Conservation (phyloP, 495 filamentous ascomycete genomes). For the Aspergillus funiculosus region DNA sequence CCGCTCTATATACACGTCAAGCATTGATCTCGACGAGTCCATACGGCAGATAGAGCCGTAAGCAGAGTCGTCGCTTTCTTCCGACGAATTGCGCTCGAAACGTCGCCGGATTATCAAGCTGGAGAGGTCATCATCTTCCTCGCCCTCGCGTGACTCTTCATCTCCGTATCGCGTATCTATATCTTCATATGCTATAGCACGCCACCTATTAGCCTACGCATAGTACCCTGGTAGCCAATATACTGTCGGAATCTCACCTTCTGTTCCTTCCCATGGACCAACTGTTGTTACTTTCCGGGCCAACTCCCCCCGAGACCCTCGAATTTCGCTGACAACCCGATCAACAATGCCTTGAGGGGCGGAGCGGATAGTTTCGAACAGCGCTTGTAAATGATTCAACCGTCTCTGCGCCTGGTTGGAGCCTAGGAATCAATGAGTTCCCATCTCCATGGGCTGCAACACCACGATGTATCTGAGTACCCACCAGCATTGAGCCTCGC, state of each 20-base stretch:
- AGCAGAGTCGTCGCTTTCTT: conserved; percentile 23
- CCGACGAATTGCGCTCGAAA: conserved; percentile 12
- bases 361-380: conserved; percentile 40
- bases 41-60: conserved; percentile 24
- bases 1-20: conserved; percentile 41
- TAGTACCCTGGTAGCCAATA: neutral
- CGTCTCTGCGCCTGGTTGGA: conserved; percentile 23
- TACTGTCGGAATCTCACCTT: conserved; percentile 20
- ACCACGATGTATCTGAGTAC: conserved; percentile 5
- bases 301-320: conserved; percentile 21
- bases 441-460: too few species aligned
- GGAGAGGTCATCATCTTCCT: conserved; percentile 18
- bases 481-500: conserved; percentile 30
- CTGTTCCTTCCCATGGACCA: conserved; percentile 28
- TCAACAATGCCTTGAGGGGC: conserved; percentile 33
- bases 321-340: conserved; percentile 32
- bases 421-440: conserved; percentile 16
- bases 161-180: conserved; percentile 8
- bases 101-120: neutral
- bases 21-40: conserved; percentile 23
- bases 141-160: conserved; percentile 5
- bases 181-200: neutral
- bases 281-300: conserved; percentile 19
- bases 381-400: conserved; percentile 31
- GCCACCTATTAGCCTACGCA: neutral